These are phyloP conservation scores for Rugiboletus extremiorientalis DNA, from an alignment of 1,284 basidiomycete species.

Conservation along the genomic window DNA sequence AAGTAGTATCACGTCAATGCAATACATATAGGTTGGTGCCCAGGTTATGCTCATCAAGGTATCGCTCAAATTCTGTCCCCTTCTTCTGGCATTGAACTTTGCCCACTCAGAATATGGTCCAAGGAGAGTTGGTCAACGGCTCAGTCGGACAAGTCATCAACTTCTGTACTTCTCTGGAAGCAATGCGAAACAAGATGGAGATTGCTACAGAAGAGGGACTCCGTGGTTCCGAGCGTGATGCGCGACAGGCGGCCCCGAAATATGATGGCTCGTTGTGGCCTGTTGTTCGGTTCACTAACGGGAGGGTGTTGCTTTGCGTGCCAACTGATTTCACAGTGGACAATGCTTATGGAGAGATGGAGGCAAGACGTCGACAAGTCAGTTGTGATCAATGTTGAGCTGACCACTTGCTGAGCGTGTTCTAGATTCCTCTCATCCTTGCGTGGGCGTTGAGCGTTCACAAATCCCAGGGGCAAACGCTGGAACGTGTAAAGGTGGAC, in stretches of 20 bases:
- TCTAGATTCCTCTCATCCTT: conserved; percentile 72
- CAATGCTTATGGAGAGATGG: conserved; percentile 50
- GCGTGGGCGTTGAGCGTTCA: conserved; percentile 85
- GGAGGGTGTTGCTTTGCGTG: conserved; percentile 44
- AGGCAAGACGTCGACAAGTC: conserved; percentile 57
- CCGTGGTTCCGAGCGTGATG: conserved; percentile 31
- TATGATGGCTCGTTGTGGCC: conserved; percentile 48
- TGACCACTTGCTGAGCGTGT: not conserved
- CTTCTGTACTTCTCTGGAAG: conserved; percentile 54
- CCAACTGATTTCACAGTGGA: conserved; percentile 59
- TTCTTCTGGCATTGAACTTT: not conserved
- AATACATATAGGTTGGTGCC: conserved; percentile 36
- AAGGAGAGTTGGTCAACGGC: conserved; percentile 81
- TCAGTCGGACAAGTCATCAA: conserved; percentile 81
- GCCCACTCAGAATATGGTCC: conserved; percentile 45
- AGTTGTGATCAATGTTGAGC: not conserved
- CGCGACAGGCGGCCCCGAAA: conserved; percentile 8
- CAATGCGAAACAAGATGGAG: conserved; percentile 40
- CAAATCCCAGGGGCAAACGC: conserved; percentile 84
- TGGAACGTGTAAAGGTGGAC: conserved; percentile 76
- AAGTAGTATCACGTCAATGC: conserved; percentile 8
- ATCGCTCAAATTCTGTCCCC: not conserved
- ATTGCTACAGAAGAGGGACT: conserved; percentile 38
- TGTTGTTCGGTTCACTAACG: conserved; percentile 53
- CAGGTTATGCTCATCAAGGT: conserved; percentile 79